These are phyloP conservation scores for Fraxinus angustifolia DNA, from an alignment of 305 asterid genomes.

Conservation along the genomic window DNA sequence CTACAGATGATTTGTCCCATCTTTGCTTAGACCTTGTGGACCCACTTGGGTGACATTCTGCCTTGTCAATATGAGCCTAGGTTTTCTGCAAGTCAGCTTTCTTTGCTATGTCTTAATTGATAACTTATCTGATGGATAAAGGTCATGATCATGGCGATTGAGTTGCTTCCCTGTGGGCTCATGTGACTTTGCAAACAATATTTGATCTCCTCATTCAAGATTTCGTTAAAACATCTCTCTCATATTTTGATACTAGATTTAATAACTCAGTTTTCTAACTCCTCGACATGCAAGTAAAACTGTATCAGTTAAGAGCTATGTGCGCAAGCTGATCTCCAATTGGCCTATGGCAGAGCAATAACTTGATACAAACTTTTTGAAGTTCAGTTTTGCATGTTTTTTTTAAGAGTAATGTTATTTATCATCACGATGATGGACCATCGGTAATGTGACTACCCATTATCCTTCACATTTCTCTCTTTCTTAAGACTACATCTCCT, in stretches of 20 bases:
- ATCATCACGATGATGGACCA: too few species aligned
- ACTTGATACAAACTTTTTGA: neutral
- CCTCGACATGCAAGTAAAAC: neutral
- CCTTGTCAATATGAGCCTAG: neutral
- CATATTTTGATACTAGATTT: neutral
- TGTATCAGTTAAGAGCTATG: neutral
- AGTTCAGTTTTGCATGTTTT: neutral
- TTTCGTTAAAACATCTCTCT: neutral
- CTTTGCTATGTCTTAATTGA: neutral
- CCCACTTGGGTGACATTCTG: neutral
- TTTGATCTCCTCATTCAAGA: neutral
- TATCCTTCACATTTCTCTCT: too few species aligned
- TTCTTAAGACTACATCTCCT: too few species aligned
- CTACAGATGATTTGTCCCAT: neutral
- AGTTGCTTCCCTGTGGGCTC: neutral
- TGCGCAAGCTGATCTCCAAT: neutral
- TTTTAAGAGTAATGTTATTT: too few species aligned
- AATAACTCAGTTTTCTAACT: neutral
- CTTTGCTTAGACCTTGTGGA: neutral
- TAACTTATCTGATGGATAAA: neutral
- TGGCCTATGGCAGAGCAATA: neutral
- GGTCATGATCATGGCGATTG: neutral
- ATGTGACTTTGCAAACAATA: neutral
- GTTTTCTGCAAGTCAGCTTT: neutral
- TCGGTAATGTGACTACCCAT: too few species aligned